phyloP scores from a whole-genome alignment of 768 basidiomycete genomes.

The Termitomyces sp. region DNA sequence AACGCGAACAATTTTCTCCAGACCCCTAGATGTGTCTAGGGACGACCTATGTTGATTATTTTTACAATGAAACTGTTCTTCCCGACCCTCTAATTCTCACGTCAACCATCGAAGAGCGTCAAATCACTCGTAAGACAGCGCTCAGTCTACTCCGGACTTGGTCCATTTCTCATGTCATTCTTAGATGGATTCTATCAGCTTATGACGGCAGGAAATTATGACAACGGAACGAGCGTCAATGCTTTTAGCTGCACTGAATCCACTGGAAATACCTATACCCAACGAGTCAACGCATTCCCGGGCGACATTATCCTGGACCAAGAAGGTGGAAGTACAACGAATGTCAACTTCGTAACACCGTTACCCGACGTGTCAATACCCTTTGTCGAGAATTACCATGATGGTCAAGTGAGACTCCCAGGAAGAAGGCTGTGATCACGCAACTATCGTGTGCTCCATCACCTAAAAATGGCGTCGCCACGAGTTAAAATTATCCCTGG shows the following conservation, averaged over 20 bases:
- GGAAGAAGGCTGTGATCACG: slow-evolving; percentile 1
- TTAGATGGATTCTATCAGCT: slow-evolving; percentile 24
- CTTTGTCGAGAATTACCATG: not conserved
- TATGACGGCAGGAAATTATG: slow-evolving; percentile 36
- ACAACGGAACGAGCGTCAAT: slow-evolving; percentile 69
- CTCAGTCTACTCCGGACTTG: slow-evolving; percentile 9
- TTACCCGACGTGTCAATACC: not conserved
- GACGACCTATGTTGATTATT: slow-evolving; percentile 55
- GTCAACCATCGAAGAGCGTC: slow-evolving; percentile 53
- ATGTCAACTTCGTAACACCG: not conserved
- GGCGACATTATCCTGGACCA: slow-evolving; percentile 57
- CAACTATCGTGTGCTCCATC: not conserved
- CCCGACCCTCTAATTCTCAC: slow-evolving; percentile 55
- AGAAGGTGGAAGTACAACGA: slow-evolving; percentile 40
- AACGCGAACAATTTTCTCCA: not conserved
- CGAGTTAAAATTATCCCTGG: not conserved
- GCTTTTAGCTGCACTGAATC: slow-evolving; percentile 55
- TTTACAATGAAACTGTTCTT: slow-evolving; percentile 51
- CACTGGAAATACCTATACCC: slow-evolving; percentile 55
- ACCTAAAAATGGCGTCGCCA: not conserved
- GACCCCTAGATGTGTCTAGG: slow-evolving; percentile 27
- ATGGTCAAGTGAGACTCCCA: slow-evolving; percentile 8
- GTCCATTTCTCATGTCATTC: slow-evolving; percentile 33
- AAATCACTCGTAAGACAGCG: slow-evolving; percentile 44
- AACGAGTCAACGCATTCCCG: slow-evolving; percentile 54